A percentile compares a stretch with the other conserved stretches of the same genome.
These are phyloP conservation scores for Dryas drummondii DNA, from an alignment of 306 rosid genomes.

Conservation along the genomic window DNA sequence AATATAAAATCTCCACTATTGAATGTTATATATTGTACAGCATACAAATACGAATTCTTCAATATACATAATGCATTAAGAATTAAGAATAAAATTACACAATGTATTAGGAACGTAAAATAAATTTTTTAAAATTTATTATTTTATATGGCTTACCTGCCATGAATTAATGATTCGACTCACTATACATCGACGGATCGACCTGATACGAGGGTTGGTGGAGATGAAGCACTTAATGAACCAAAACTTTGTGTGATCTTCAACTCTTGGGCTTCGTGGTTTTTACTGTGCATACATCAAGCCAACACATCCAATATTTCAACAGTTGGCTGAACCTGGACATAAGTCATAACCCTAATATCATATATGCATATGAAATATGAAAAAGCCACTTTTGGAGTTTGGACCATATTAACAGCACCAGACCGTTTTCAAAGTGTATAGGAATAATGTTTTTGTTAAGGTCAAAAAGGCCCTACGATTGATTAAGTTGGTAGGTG, in stretches of 20 bases:
- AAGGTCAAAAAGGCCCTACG: slow-evolving; percentile 30
- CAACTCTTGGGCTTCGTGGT: not conserved
- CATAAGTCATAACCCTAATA: not conserved
- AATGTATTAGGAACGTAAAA: too few relatives aligned
- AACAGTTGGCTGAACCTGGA: slow-evolving; percentile 9
- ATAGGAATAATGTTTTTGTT: not conserved
- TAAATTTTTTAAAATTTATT: too few relatives aligned
- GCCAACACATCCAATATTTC: not conserved
- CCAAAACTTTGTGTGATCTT: not conserved
- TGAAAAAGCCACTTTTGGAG: not conserved
- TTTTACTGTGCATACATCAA: not conserved
- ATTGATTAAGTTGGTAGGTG: slow-evolving; percentile 27
- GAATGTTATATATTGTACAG: too few relatives aligned
- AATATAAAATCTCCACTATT: too few relatives aligned
- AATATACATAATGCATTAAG: too few relatives aligned
- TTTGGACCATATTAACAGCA: not conserved
- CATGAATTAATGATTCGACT: too few relatives aligned
- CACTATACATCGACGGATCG: too few relatives aligned
- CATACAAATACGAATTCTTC: too few relatives aligned
- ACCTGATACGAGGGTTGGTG: too few relatives aligned
- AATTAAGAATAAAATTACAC: too few relatives aligned
- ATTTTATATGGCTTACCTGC: too few relatives aligned
- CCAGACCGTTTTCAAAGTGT: not conserved
- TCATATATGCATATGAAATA: not conserved
- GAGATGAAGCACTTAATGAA: not conserved